Conservation (phyloP, 495 filamentous ascomycete genomes). For the Diplogelasinospora grovesii region DNA sequence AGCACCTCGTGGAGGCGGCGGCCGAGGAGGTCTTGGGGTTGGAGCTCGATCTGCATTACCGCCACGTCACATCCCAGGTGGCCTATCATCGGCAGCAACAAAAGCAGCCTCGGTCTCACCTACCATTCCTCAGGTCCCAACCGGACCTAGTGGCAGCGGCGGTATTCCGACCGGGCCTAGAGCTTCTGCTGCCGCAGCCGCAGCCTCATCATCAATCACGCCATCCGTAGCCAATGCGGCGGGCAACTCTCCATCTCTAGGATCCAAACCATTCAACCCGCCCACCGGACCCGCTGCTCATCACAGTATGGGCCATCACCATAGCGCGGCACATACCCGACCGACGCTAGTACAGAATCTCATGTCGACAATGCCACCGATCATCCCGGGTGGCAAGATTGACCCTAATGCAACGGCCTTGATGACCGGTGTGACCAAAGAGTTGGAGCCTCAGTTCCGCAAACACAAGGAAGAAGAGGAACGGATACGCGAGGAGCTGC, state of each 20-base stretch:
- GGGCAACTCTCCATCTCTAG: slow-evolving; percentile 16
- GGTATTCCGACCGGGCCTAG: slow-evolving; percentile 43
- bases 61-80: slow-evolving; percentile 26
- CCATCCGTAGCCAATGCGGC: neutral
- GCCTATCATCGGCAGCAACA: too few species aligned
- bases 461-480: slow-evolving; percentile 42
- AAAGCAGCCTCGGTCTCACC: slow-evolving; percentile 27
- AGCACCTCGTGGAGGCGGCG: slow-evolving; percentile 26
- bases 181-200: too few species aligned
- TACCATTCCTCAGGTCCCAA: slow-evolving; percentile 21
- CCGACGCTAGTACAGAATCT: slow-evolving; percentile 36
- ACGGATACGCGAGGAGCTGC: slow-evolving; percentile 36
- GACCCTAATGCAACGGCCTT: slow-evolving; percentile 26
- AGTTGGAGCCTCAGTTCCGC: slow-evolving; percentile 30
- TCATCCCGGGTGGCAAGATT: slow-evolving; percentile 38
- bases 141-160: slow-evolving; percentile 25
- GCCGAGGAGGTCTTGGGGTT: too few species aligned
- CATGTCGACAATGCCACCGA: slow-evolving; percentile 32
- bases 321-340: slow-evolving; percentile 14
- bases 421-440: slow-evolving; percentile 30
- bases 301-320: too few species aligned
- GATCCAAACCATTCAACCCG: slow-evolving; percentile 42
- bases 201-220: slow-evolving; percentile 3
- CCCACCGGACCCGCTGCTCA: slow-evolving; percentile 42
- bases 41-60: slow-evolving; percentile 29